These are phyloP conservation scores for Colletotrichum australisinense DNA, from an alignment of 2,329 filamentous ascomycete genomes.

Conservation along the genomic window DNA sequence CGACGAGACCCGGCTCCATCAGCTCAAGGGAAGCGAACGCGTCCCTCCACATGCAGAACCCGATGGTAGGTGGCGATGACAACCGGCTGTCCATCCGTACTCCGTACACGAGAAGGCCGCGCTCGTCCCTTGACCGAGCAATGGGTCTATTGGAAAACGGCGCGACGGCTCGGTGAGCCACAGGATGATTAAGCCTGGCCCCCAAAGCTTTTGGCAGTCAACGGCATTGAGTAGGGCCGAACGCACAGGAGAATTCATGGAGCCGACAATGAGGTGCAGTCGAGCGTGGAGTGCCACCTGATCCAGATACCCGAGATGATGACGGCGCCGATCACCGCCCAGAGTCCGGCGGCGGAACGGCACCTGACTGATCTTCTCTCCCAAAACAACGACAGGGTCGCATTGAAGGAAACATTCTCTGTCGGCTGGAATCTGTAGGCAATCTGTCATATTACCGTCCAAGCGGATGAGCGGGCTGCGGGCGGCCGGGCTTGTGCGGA, in stretches of 20 bases:
- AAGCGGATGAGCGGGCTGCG: conserved; percentile 22
- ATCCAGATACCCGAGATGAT: conserved; percentile 38
- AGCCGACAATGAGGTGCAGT: conserved; percentile 23
- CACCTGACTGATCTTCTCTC: conserved; percentile 31
- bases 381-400: conserved; percentile 31
- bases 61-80: neutral
- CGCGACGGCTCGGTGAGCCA: conserved; percentile 2
- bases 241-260: conserved; percentile 29
- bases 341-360: conserved; percentile 30
- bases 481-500: conserved; percentile 21
- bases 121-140: conserved; percentile 29
- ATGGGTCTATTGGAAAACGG: conserved; percentile 20
- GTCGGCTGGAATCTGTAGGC: conserved; percentile 24
- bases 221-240: conserved; percentile 29
- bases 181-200: neutral
- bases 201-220: neutral
- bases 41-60: conserved; percentile 4
- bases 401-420: conserved; percentile 27
- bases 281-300: conserved; percentile 33
- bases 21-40: conserved; percentile 1
- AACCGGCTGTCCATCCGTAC: neutral
- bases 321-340: conserved; percentile 36
- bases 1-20: conserved; percentile 19
- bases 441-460: conserved; percentile 31
- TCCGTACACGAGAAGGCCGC: neutral